phyloP scores from a whole-genome alignment of 257 asterid genomes.

The Ophiorrhiza pumila region DNA sequence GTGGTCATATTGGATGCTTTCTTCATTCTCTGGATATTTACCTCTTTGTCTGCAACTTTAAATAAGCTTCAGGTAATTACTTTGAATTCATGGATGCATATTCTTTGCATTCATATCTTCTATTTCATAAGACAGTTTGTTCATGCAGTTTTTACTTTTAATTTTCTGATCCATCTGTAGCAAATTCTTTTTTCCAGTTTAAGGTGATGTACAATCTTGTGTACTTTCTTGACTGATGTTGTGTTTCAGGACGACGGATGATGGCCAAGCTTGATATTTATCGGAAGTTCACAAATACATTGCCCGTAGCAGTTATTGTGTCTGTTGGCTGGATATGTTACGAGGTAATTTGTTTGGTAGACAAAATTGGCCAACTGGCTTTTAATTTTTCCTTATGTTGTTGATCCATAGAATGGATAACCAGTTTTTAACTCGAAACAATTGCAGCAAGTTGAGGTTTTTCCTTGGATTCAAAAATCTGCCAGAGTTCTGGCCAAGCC shows the following conservation, averaged over 20 bases:
- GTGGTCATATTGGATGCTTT: constrained; percentile 93
- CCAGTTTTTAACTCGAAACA: background rate
- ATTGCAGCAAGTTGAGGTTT: background rate
- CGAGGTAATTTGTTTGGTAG: constrained; percentile 51
- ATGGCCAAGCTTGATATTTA: constrained; percentile 78
- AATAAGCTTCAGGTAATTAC: constrained; percentile 91
- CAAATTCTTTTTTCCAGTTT: background rate
- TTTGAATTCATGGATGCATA: constrained; percentile 1
- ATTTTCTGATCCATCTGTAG: constrained; percentile 3
- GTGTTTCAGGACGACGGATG: constrained; percentile 68
- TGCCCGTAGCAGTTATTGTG: constrained; percentile 74
- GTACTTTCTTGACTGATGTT: constrained; percentile 8
- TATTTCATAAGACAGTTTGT: background rate
- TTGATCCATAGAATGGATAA: background rate
- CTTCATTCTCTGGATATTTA: constrained; percentile 94
- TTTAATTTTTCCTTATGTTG: background rate
- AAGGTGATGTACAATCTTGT: background rate
- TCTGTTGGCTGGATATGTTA: constrained; percentile 96
- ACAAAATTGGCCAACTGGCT: background rate
- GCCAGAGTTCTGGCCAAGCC: constrained; percentile 47
- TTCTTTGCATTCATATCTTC: background rate
- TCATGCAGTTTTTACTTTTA: background rate
- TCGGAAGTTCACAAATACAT: constrained; percentile 90
- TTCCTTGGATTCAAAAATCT: constrained; percentile 34
- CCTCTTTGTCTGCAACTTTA: constrained; percentile 78